Conservation (phyloP, 352 stramenopile genomes). For the Globisporangium okanoganense region DNA sequence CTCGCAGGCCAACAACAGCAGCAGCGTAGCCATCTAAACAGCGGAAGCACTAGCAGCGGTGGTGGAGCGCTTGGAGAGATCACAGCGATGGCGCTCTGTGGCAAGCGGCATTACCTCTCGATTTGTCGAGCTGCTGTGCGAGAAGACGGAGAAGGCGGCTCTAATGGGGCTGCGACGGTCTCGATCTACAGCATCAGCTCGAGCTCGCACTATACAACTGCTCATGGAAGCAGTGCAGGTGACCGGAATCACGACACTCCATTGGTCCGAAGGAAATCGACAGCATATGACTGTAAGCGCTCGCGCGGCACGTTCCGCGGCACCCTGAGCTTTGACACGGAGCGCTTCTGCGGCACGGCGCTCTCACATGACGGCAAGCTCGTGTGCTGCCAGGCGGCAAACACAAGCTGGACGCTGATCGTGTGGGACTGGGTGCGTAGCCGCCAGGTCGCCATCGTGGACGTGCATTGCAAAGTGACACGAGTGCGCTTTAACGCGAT, state of each 20-base stretch:
- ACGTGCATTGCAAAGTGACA: conserved; percentile 71
- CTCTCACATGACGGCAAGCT: conserved; percentile 72
- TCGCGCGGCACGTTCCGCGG: conserved; percentile 27
- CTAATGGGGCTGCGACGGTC: conserved; percentile 24
- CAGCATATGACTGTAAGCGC: not conserved
- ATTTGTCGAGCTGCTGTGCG: conserved; percentile 41
- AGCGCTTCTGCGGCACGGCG: conserved; percentile 47
- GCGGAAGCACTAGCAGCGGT: not conserved
- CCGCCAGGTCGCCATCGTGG: conserved; percentile 48
- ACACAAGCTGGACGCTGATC: conserved; percentile 51
- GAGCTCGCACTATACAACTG: not conserved
- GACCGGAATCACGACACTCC: not conserved
- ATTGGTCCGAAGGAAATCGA: conserved; percentile 6
- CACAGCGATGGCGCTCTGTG: conserved; percentile 63
- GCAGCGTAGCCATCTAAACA: not conserved
- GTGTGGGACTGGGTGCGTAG: conserved; percentile 79
- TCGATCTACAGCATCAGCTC: conserved; percentile 28
- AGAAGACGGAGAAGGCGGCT: not conserved
- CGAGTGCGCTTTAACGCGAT: conserved; percentile 73
- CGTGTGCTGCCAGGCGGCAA: conserved; percentile 52
- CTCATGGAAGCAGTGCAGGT: not conserved
- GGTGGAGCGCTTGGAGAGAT: conserved; percentile 52
- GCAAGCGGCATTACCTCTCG: conserved; percentile 45
- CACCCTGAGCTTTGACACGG: conserved; percentile 41
- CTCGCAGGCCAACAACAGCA: conserved; percentile 26